Base-by-base conservation (phyloP, 306 rosid species). In the Malus sieversii region DNA sequence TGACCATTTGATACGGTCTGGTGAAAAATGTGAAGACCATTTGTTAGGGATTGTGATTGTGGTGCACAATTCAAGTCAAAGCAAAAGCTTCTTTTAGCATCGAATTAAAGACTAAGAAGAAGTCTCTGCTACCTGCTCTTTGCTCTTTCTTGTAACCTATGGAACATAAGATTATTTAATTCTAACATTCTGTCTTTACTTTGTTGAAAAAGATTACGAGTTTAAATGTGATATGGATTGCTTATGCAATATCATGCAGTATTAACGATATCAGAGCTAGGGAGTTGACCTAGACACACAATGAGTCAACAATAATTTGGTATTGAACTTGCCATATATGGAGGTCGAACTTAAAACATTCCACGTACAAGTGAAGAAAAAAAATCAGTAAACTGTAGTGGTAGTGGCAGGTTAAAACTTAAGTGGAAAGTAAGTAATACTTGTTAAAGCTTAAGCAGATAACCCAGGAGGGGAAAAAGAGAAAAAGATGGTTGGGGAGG, bases 31-130 rank as follows among this genome's bases (percentile, higher is more conserved):
- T 58, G 33, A 78, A 69, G 64, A 69, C 74, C 29, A 78, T 65
- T 82, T 77, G 77, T 67, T 52, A 78, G 52, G 78, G 83, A 79
- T 58, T 79, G 80, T 48, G 20, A 48, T 48, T 48, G 55, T 5
- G 79, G 88, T 79, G 81, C 85, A 85, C 72, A 78, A 42, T 83
- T 82, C 83, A 79, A 85, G 82, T 85, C 84, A 84, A 83, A 87
- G 80, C 85, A 82, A 87, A 78, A 75, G 70, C 75, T 73, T 75
- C 84, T 84, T 86, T 84, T 82, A 73, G 84, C 82, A 85, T 80
- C 70, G 79, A n/a, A 52, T 76, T 78, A 84, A 82, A 83, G 76
- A 38, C 78, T 4, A 70, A 77, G 27, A 79, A 87, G 81, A 81
- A 42, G 53, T 81, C 66, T 73, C 77, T 82, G 76, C 75, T 78